Evolutionary conservation across 331 rosid genomes (phyloP), one percentile per base, ranked within the genome.

Genomic region (Quercus lobata): DNA sequence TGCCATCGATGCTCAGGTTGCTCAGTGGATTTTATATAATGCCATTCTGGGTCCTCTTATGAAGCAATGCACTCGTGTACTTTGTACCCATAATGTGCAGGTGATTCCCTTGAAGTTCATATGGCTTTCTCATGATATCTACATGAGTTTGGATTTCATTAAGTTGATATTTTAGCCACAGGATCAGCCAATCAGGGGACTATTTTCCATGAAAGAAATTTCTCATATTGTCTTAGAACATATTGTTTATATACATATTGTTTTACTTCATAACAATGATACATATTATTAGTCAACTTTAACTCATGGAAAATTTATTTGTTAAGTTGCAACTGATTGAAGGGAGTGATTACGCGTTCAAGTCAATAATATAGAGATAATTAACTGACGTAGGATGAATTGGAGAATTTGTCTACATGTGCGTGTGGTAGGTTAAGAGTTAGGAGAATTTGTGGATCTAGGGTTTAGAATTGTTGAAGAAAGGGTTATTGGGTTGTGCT

Each of bases 1-100:
- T 76, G 92, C 98, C 3, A 97, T 94, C 41, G 97, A 92, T 88
- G 97, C 88, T 78, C 94, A 90, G 79, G 98, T 94, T 85, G 92
- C 97, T 76, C 91, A 60, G 32, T 90, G 94, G 92, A 92, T 92
- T 76, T 85, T 94, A 74, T 63, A 71, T 80, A 90, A 92, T 81
- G 96, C 90, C 69, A 90, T 94, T 85, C 79, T 91, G 73, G 97
- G 98, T 72, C 90, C 96, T 80, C 87, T 89, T 71, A 85, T 88
- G 90, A 87, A 80, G 73, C 87, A 88, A 34, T 86, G 80, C 76
- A 92, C 97, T 1, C 86, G 97, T 77, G 71, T 94, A 69, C 92
- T 94, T 17, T 92, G 96, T 79, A 92, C 98, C 53, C 97, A 92
- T 84, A 91, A 88, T 75, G 79, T 81, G 76, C 97, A 94, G 97